Evolutionary conservation across 345 rosid genomes (phyloP).

Genomic region (Boechera retrofracta): DNA sequence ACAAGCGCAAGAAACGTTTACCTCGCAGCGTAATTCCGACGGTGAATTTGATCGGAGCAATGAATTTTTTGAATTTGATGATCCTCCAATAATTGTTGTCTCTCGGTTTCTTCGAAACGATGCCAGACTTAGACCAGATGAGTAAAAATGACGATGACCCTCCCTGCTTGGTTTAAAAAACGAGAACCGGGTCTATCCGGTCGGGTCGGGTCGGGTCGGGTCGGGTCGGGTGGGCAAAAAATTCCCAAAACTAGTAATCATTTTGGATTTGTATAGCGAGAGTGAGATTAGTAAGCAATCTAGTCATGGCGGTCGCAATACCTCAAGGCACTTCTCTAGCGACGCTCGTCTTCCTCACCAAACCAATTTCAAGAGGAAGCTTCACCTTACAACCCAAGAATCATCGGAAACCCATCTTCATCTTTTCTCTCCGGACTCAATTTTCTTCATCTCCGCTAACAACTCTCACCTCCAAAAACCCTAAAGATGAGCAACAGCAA

Average conservation of each 20-base stretch:
- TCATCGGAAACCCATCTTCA: constrained; percentile 26
- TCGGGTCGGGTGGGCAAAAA: not conserved
- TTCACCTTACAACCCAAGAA: not conserved
- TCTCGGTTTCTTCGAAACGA: constrained; percentile 26
- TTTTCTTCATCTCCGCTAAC: not conserved
- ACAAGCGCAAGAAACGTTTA: not conserved
- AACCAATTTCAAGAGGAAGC: not conserved
- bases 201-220: constrained; percentile 12
- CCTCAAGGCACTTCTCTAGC: constrained; percentile 18
- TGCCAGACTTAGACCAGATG: not conserved
- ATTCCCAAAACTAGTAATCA: not conserved
- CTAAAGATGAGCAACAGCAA: constrained; percentile 24
- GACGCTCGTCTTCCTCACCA: constrained; percentile 25
- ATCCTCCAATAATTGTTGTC: not conserved
- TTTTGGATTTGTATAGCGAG: not conserved
- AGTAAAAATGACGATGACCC: not conserved
- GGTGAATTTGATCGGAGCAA: constrained; percentile 16
- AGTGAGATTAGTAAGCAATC: not conserved
- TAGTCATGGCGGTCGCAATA: constrained; percentile 35
- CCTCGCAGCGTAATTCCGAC: constrained; percentile 7
- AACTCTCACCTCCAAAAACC: constrained; percentile 28
- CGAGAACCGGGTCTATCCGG: constrained; percentile 17
- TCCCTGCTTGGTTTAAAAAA: constrained; percentile 16
- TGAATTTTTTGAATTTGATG: constrained; percentile 26
- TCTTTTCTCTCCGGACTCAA: constrained; percentile 41